Conservation (phyloP, 805 yeast genomes). For the Saccharomycopsis oosterbeekiorum region DNA sequence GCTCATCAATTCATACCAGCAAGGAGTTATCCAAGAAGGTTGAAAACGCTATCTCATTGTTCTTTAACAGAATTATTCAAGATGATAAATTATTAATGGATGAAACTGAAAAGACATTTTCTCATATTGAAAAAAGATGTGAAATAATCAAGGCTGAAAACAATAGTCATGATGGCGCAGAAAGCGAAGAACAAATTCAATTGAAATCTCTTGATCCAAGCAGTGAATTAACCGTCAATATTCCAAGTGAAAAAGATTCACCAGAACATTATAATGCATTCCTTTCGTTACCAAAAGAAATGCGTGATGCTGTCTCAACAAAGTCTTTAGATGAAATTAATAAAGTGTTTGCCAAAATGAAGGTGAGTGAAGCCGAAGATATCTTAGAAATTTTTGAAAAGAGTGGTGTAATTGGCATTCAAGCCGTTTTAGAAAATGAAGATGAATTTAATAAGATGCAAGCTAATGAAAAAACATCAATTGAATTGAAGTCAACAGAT, state of each 20-base stretch:
- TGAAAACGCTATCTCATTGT: conserved; percentile 41
- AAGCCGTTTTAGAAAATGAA: conserved; percentile 65
- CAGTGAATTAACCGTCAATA: conserved; percentile 57
- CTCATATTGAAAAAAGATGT: conserved; percentile 71
- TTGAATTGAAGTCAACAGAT: conserved; percentile 82
- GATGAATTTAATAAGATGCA: conserved; percentile 41
- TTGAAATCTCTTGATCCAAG: conserved; percentile 80
- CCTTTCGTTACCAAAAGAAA: conserved; percentile 42
- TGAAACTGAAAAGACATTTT: conserved; percentile 65
- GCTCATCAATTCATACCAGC: background rate
- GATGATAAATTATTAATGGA: conserved; percentile 45
- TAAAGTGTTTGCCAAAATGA: conserved; percentile 63
- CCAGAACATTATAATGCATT: conserved; percentile 42
- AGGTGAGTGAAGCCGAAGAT: conserved; percentile 70
- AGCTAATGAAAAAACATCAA: conserved; percentile 33
- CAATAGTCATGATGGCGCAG: conserved; percentile 24
- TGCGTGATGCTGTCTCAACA: conserved; percentile 71
- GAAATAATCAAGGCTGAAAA: conserved; percentile 50
- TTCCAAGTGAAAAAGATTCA: conserved; percentile 48
- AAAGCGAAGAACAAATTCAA: conserved; percentile 55
- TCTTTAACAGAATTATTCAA: conserved; percentile 62
- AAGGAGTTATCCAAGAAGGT: background rate
- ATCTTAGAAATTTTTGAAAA: conserved; percentile 65
- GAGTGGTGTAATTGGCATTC: conserved; percentile 76
- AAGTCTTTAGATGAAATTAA: conserved; percentile 70